A percentile compares a stretch with the other conserved stretches of the same genome.
These are phyloP conservation scores for Colletotrichum sansevieriae DNA, from an alignment of 2,329 filamentous ascomycete genomes.

Conservation along the genomic window DNA sequence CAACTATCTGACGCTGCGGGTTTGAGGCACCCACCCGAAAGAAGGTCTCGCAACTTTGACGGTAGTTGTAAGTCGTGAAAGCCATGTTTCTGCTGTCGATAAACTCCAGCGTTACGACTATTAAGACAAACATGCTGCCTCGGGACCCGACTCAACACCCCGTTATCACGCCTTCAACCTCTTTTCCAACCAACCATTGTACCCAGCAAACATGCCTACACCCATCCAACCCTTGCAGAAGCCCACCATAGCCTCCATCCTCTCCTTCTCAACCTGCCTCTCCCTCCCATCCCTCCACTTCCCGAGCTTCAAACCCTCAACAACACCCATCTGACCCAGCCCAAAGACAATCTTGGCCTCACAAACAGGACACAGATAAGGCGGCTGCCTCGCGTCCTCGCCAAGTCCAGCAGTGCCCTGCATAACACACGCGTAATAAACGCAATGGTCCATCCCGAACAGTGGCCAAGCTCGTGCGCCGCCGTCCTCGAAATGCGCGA, in stretches of 20 bases:
- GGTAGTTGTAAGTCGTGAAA: too few species aligned
- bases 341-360: slow-evolving; percentile 63
- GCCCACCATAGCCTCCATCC: slow-evolving; percentile 47
- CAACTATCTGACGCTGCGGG: too few species aligned
- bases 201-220: slow-evolving; percentile 61
- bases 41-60: too few species aligned
- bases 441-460: slow-evolving; percentile 75
- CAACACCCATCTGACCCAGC: slow-evolving; percentile 46
- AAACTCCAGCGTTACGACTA: too few species aligned
- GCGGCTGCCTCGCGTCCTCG: slow-evolving; percentile 73
- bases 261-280: slow-evolving; percentile 14
- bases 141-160: not conserved
- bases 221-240: slow-evolving; percentile 58
- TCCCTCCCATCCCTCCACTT: slow-evolving; percentile 24
- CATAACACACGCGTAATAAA: slow-evolving; percentile 75
- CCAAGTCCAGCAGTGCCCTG: slow-evolving; percentile 68
- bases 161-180: slow-evolving; percentile 10
- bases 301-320: slow-evolving; percentile 44
- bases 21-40: too few species aligned
- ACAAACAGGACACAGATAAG: slow-evolving; percentile 73
- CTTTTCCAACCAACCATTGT: slow-evolving; percentile 56
- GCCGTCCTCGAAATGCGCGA: slow-evolving; percentile 68
- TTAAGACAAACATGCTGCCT: not conserved
- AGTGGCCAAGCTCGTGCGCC: slow-evolving; percentile 76
- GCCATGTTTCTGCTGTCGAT: too few species aligned